Percentiles rank a stretch among this genome's conserved stretches.
phyloP scores from a whole-genome alignment of 2,329 filamentous ascomycete species.

The Lasiodiplodia theobromae region DNA sequence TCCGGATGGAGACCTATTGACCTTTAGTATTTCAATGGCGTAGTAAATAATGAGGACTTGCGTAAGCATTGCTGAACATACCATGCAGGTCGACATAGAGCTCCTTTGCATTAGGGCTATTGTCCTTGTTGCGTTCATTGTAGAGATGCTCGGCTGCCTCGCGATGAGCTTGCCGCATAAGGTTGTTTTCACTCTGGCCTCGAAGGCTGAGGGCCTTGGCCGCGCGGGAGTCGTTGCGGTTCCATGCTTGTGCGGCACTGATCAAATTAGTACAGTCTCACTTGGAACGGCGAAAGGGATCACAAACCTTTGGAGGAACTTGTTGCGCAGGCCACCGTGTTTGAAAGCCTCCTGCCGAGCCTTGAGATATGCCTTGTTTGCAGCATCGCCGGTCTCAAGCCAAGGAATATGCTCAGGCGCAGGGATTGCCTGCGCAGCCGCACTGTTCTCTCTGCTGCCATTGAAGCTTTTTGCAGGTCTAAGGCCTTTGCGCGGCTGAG shows the following conservation, averaged over 20 bases:
- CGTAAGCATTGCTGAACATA: slow-evolving; percentile 35
- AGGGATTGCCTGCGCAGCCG: slow-evolving; percentile 81
- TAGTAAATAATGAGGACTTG: background rate
- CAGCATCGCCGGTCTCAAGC: slow-evolving; percentile 89
- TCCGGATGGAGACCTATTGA: slow-evolving; percentile 85
- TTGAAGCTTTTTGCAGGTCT: slow-evolving; percentile 72
- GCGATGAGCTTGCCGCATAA: slow-evolving; percentile 96
- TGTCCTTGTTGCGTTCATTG: slow-evolving; percentile 85
- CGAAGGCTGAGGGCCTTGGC: slow-evolving; percentile 94
- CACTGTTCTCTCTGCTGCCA: slow-evolving; percentile 76
- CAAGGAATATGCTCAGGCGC: slow-evolving; percentile 93
- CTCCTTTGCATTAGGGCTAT: slow-evolving; percentile 65
- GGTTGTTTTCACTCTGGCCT: slow-evolving; percentile 94
- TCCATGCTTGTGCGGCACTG: slow-evolving; percentile 97
- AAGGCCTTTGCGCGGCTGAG: slow-evolving; percentile 64
- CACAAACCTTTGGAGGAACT: slow-evolving; percentile 87
- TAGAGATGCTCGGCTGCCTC: slow-evolving; percentile 92
- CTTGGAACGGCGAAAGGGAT: background rate
- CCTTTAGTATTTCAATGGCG: background rate
- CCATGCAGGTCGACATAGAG: slow-evolving; percentile 94
- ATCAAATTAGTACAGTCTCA: background rate
- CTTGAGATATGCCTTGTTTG: slow-evolving; percentile 94
- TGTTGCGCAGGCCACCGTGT: slow-evolving; percentile 94
- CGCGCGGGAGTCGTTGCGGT: slow-evolving; percentile 93
- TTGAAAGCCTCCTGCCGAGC: slow-evolving; percentile 95